Evolutionary conservation across 108 stramenopile genomes (phyloP), one percentile per base, ranked within the genome.

Genomic region (Fragilariopsis cylindrus): DNA sequence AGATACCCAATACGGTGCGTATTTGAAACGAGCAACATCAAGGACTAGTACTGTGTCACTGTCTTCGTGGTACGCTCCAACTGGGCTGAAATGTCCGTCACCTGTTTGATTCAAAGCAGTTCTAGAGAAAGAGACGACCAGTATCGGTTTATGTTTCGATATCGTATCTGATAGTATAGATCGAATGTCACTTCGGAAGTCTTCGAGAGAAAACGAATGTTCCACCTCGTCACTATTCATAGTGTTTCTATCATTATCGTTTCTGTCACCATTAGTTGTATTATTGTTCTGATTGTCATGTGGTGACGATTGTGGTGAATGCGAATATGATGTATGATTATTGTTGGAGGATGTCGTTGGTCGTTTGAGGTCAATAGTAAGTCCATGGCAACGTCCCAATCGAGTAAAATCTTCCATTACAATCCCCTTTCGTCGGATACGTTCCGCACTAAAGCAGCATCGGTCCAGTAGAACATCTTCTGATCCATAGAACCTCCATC

Each of bases 71-170:
- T 91, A 95, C 0, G 91, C 94, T 4, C 90, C 90, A 48, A 98
- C 80, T 19, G 98, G 97, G 42, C 92, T 92, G 84, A 97, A 98
- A 81, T 98, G 98, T 8, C 97, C 97, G 48, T 93, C 92, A 30
- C 98, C 98, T 19, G 98, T 98, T 87, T 98, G 97, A 48, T 82
- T 76, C 30, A 98, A 82, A 46, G 78, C 56, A 11, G 73, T 39
- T 52, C 97, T 77, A 8, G 87, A 76, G 80, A 92, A 98, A 12
- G 91, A 91, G 16, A 85, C 84, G 5, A 87, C 88, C 63, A 84
- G 56, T 3, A 84, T 58, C 0, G 67, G 48, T 68, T 52, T 47
- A 16, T 68, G 69, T 8, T 42, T 80, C 50, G 45, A 52, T 63
- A 6, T 84, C 53, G 18, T 82, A 84, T 78, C 76, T 76, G 79